Conservation (phyloP, 129 eudicot species). For the Gnaphalium uliginosum region DNA sequence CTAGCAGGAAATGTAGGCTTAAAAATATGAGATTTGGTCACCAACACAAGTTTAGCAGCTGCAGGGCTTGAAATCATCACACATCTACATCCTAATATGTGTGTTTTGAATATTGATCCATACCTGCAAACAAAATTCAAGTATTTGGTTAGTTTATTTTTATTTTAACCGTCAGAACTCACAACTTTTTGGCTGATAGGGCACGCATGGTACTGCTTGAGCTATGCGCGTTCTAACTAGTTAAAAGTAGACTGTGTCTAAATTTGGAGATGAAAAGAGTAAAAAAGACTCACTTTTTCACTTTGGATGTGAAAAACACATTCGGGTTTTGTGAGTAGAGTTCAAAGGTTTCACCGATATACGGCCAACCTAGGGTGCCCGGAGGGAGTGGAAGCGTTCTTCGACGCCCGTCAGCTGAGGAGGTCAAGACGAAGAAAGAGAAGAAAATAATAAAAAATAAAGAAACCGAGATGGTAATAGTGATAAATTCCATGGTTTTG, state of each 20-base stretch:
- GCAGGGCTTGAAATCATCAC: conserved; percentile 55
- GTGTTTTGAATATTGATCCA: conserved; percentile 52
- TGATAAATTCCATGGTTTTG: conserved; percentile 53
- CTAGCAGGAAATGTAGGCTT: conserved; percentile 53
- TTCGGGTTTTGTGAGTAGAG: conserved; percentile 50
- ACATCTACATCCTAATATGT: conserved; percentile 47
- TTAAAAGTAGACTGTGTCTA: background rate
- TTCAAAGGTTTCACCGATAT: conserved; percentile 49
- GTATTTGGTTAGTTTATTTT: background rate
- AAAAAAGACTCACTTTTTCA: conserved; percentile 38
- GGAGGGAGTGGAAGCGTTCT: conserved; percentile 48
- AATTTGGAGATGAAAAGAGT: background rate
- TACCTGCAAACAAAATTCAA: conserved; percentile 29
- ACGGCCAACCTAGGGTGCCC: conserved; percentile 52
- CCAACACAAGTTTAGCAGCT: conserved; percentile 43
- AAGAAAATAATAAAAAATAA: conserved; percentile 21
- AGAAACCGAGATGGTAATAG: conserved; percentile 28
- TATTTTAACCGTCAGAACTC: background rate
- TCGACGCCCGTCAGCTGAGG: conserved; percentile 20
- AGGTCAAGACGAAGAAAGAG: conserved; percentile 21
- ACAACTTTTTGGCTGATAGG: background rate
- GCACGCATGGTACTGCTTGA: background rate
- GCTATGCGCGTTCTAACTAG: background rate
- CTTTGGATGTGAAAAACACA: conserved; percentile 50
- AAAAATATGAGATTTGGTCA: conserved; percentile 45